Base-by-base conservation (phyloP, 805 yeast species). In the Schizosaccharomyces osmophilus region DNA sequence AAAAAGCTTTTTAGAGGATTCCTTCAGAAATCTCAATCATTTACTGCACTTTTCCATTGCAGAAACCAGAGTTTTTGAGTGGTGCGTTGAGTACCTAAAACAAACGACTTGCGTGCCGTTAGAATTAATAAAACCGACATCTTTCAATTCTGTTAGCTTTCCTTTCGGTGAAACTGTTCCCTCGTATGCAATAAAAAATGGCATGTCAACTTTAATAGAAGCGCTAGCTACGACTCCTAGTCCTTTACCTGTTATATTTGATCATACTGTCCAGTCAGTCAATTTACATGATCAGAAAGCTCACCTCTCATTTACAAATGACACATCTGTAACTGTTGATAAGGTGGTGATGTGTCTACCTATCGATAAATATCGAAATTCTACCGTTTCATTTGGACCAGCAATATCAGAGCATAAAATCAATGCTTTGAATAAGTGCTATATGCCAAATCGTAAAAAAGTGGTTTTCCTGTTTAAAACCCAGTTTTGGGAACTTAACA, bases 331-430 rank as follows among this genome's bases (percentile, higher is more conserved):
- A n/a, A 62, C 65, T 0, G 76, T 75, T 4, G 76, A 74, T 62
- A 67, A 73, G 11, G 73, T 70, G 3, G 67, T 74, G 1, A 67
- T 72, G 26, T 73, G 76, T 5, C 71, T 72, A 5, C 77, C 77
- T 0, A 67, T 74, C 3, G 77, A 77, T 0, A 74, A 74, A 5
- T 65, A 74, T 61, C 74, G 74, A 64, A 68, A 68, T 22, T 68
- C 74, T 6, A 62, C 68, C 9, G 64, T 74, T 36, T 73, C 72
- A 64, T 74, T 74, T 60, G 70, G 71, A 32, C 77, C 77, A 1
- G 75, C 73, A 48, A 63, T 74, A 15, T 77, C 77, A 11, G 72
- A 71, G 54, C 69, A 73, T 72, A 74, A 74, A 62, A 61, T 67
- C 8, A 72, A 72, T 61, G 70, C 75, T 48, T 74, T 74, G 31